Evolutionary conservation across 495 filamentous ascomycete species (phyloP).

Genomic region (Neurospora sp.): DNA sequence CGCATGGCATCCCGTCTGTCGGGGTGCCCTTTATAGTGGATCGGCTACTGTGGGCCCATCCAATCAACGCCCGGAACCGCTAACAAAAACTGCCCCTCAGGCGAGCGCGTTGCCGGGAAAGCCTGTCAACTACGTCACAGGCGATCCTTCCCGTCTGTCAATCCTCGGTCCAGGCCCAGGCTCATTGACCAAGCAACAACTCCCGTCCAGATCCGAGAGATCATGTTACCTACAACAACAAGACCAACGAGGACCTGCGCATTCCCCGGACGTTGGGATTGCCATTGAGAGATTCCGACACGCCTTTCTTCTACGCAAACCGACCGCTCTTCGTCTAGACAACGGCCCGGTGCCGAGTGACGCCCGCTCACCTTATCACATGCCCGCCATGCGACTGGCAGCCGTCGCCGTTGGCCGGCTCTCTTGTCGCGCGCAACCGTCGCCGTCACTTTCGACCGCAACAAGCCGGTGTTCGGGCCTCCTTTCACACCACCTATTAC

Average conservation of each 20-base stretch:
- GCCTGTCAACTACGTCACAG: background rate
- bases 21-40: background rate
- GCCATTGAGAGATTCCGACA: background rate
- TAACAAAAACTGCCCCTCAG: background rate
- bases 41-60: background rate
- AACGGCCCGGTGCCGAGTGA: background rate
- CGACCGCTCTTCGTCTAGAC: background rate
- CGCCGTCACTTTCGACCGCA: background rate
- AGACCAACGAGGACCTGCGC: background rate
- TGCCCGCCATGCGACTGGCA: slow-evolving; percentile 20
- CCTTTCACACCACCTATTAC: background rate
- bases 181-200: background rate
- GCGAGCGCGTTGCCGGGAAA: background rate
- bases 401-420: slow-evolving; percentile 18
- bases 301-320: background rate
- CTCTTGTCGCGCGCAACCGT: slow-evolving; percentile 11
- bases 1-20: background rate
- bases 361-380: background rate
- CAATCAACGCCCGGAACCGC: background rate
- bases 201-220: background rate
- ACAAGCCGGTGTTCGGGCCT: background rate
- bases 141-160: background rate
- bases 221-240: background rate
- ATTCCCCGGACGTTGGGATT: background rate
- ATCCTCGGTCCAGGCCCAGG: background rate